These are phyloP conservation scores for Penicillium sumatraense DNA, from an alignment of 2,329 filamentous ascomycete species.

Conservation along the genomic window DNA sequence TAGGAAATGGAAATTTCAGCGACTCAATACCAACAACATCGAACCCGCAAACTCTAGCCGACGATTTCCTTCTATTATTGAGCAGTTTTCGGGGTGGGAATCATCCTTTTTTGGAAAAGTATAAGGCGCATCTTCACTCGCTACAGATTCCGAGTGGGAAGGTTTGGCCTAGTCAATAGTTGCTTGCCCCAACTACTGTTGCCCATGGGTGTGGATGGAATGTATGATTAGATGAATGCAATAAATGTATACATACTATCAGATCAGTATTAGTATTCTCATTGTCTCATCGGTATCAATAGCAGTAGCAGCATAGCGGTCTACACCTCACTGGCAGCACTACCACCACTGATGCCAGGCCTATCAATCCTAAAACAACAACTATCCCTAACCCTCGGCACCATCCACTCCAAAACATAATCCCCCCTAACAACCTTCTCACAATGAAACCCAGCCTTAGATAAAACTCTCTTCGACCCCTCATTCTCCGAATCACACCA, in stretches of 20 bases:
- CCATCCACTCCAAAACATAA: conserved; percentile 16
- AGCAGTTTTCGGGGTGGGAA: conserved; percentile 41
- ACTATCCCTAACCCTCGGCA: conserved; percentile 9
- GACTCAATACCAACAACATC: conserved; percentile 20
- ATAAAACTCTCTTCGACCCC: conserved; percentile 8
- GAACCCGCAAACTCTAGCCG: conserved; percentile 28
- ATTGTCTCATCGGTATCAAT: not conserved
- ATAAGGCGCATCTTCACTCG: conserved; percentile 32
- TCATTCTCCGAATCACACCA: conserved; percentile 13
- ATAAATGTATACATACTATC: not conserved
- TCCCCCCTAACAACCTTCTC: conserved; percentile 5
- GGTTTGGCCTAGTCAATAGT: conserved; percentile 25
- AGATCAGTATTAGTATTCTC: not conserved
- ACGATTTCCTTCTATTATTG: conserved; percentile 38
- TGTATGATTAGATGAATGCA: conserved; percentile 1
- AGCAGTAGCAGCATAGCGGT: not conserved
- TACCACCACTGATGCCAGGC: not conserved
- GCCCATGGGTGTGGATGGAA: not conserved
- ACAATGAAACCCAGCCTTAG: conserved; percentile 13
- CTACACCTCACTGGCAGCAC: not conserved
- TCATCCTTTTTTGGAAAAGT: conserved; percentile 41
- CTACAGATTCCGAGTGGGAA: conserved; percentile 24
- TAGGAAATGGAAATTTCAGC: conserved; percentile 18
- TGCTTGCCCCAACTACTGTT: not conserved
- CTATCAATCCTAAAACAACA: conserved; percentile 7